Percentiles rank a stretch among this genome's conserved stretches.
These are phyloP conservation scores for Citrus sinensis DNA, from an alignment of 345 rosid genomes.

Conservation along the genomic window DNA sequence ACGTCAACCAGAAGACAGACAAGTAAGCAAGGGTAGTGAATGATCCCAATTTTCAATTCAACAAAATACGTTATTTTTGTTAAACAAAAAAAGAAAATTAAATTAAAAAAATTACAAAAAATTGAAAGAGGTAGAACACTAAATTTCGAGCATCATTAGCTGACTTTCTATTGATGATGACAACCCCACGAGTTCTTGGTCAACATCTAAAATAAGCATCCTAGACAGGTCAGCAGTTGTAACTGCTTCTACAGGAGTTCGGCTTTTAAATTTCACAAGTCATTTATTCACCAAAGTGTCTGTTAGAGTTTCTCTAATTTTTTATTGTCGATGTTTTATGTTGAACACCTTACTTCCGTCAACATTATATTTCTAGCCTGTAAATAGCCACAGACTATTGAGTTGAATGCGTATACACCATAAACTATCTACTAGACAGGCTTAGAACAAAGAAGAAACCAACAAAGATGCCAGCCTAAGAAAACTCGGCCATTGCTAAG, in stretches of 20 bases:
- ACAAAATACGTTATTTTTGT: background rate
- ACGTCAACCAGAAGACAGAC: slow-evolving; percentile 5
- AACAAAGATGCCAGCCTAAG: background rate
- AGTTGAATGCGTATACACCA: background rate
- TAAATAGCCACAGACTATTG: background rate
- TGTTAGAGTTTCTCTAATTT: background rate
- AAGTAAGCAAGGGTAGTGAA: background rate
- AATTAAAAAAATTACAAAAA: no score
- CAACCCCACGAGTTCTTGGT: background rate
- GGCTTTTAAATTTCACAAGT: background rate
- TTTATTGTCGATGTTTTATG: no score
- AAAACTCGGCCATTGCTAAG: background rate
- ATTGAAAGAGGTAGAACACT: background rate
- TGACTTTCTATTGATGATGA: background rate
- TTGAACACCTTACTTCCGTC: no score
- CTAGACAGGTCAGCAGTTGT: background rate
- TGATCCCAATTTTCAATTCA: background rate
- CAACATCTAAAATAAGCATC: background rate
- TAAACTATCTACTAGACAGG: background rate
- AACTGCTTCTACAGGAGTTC: background rate
- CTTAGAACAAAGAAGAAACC: background rate
- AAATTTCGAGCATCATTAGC: background rate
- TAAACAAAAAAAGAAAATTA: background rate
- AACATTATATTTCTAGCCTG: background rate
- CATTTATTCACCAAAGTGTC: background rate